A percentile compares a stretch with the other conserved stretches of the same genome.
phyloP scores from a whole-genome alignment of 1,284 basidiomycete genomes.

The Puccinia novopanici region DNA sequence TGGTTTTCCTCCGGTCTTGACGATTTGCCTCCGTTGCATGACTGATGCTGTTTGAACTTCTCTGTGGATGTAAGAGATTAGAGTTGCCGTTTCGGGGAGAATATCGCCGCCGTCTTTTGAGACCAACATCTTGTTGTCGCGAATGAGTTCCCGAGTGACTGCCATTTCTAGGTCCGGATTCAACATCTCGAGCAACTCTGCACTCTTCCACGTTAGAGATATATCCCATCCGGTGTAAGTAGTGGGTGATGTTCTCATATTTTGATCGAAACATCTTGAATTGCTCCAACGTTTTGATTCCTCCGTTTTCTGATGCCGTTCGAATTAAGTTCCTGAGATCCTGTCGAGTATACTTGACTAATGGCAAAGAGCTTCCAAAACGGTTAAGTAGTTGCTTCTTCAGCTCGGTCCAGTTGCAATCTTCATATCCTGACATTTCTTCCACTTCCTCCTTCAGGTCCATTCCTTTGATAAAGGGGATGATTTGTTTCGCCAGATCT shows the following conservation, averaged over 20 bases:
- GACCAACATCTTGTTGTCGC: neutral
- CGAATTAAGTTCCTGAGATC: neutral
- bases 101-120: neutral
- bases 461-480: too few species aligned
- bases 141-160: neutral
- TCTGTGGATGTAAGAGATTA: neutral
- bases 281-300: neutral
- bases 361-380: neutral
- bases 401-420: neutral
- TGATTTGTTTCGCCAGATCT: too few species aligned
- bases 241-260: neutral
- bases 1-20: neutral
- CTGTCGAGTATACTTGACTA: neutral
- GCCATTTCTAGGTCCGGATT: neutral
- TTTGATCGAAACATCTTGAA: neutral
- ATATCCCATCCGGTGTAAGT: neutral
- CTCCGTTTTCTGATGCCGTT: neutral
- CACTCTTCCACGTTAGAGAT: neutral
- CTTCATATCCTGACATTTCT: slow-evolving; percentile 14
- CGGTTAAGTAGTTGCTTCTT: neutral
- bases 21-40: too few species aligned
- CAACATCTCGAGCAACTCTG: neutral
- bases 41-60: neutral
- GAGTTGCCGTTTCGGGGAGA: neutral
- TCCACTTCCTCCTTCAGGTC: too few species aligned